A percentile compares a stretch with the other conserved stretches of the same genome.
phyloP scores from a whole-genome alignment of 768 basidiomycete species.

The Podaxis sp. region DNA sequence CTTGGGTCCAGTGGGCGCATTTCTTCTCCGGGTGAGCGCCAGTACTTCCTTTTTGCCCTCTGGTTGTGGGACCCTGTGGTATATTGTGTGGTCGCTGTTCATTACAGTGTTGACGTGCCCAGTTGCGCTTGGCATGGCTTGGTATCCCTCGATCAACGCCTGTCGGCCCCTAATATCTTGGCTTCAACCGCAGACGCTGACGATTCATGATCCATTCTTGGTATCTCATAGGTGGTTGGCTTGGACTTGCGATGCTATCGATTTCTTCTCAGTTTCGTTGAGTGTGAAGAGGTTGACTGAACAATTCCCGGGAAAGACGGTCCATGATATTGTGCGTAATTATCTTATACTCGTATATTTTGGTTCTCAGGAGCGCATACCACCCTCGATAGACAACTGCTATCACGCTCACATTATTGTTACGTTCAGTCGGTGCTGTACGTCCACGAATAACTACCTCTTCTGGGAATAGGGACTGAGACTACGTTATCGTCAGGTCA shows the following conservation, averaged over 20 bases:
- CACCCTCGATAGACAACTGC: slow-evolving; percentile 53
- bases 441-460: slow-evolving; percentile 18
- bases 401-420: slow-evolving; percentile 91
- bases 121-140: background rate
- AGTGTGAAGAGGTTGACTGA: slow-evolving; percentile 43
- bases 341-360: background rate
- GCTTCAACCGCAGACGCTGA: background rate
- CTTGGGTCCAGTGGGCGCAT: slow-evolving; percentile 53
- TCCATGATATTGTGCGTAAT: slow-evolving; percentile 38
- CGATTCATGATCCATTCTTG: background rate
- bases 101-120: background rate
- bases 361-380: background rate
- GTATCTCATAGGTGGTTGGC: slow-evolving; percentile 63
- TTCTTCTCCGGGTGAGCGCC: slow-evolving; percentile 58
- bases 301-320: slow-evolving; percentile 42
- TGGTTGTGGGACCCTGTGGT: background rate
- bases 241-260: slow-evolving; percentile 86
- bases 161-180: slow-evolving; percentile 19
- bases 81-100: background rate
- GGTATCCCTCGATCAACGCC: background rate
- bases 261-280: slow-evolving; percentile 79
- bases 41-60: background rate
- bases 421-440: slow-evolving; percentile 77
- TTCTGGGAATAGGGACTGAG: background rate
- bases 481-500: slow-evolving; percentile 33